Evolutionary conservation across 2,329 filamentous ascomycete genomes (phyloP), one percentile per base, ranked within the genome.

Genomic region (Penicillium sp.): DNA sequence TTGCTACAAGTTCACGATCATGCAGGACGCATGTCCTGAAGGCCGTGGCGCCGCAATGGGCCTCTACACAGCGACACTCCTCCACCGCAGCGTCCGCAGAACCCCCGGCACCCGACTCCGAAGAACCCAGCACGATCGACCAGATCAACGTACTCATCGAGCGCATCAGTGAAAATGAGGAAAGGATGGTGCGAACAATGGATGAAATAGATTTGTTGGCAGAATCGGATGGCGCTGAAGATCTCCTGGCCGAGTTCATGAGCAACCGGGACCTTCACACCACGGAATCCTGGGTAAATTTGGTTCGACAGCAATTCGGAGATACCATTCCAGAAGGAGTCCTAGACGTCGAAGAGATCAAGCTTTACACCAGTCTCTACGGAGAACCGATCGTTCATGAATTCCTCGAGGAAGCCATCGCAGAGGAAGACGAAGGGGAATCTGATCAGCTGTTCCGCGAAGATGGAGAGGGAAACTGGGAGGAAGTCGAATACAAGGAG

Each of bases 311-410:
- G 62, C 81, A 85, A 9, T 96, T 92, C 72, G 88, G 92, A 60
- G 88, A 95, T 67, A 87, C 83, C 0, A 75, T 97, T 25, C 93
- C 93, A 0, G 84, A 86, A 31, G 87, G 83, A 33, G 85, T 91
- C 65, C 74, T 97, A 51, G 86, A 81, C 33, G 80, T 82, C 1
- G 84, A 89, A 53, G 92, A 96, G 72, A 87, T 89, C 67, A 79
- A 78, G 48, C 77, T 96, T 1, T 96, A 96, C 73, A 86, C 89
- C 69, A 83, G 92, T 62, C 77, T 96, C 16, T 97, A 95, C 72
- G 93, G 93, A 1, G 81, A 87, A 33, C 91, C 92, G 2, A 71
- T 90, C 1, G 51, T 69, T 9, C 55, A 67, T 4, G 59, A 73
- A 39, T 67, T 71, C 7, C 50, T 67, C 2, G 63, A 71, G 11